These are phyloP conservation scores for Thelonectria blattea DNA, from an alignment of 2,329 filamentous ascomycete species.

Conservation along the genomic window DNA sequence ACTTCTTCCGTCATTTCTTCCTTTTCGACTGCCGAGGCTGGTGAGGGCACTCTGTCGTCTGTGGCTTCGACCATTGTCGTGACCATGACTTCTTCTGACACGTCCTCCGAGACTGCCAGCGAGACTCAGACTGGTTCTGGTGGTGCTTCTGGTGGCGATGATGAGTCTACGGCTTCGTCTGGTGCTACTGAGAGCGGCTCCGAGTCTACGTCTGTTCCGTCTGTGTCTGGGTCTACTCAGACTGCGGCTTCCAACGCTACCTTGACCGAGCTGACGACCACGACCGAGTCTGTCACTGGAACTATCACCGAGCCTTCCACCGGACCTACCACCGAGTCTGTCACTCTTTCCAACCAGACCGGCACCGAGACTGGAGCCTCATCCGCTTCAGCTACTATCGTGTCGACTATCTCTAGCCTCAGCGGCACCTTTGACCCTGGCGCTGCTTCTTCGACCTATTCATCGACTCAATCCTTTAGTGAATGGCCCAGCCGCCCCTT, in stretches of 20 bases:
- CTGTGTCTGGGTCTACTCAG: neutral
- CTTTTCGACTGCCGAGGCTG: constrained; percentile 2
- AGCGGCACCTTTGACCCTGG: neutral
- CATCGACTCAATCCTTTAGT: neutral
- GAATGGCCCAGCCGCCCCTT: neutral
- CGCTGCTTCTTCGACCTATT: neutral
- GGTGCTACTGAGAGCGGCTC: neutral
- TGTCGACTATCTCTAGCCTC: neutral
- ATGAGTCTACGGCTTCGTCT: neutral
- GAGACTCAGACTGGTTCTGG: neutral
- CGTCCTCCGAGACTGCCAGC: neutral
- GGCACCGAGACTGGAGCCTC: neutral
- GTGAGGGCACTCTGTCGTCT: constrained; percentile 2
- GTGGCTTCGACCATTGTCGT: neutral
- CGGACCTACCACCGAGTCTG: too few species aligned
- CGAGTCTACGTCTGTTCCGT: neutral
- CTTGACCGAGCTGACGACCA: neutral
- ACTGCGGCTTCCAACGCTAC: neutral
- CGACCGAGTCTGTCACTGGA: neutral
- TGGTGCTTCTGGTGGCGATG: neutral
- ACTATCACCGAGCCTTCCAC: neutral
- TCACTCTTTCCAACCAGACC: too few species aligned
- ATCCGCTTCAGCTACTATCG: neutral
- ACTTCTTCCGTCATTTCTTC: neutral
- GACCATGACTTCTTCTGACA: neutral